Evolutionary conservation across 2,329 filamentous ascomycete genomes (phyloP).

Genomic region (Amylocarpus encephaloides): DNA sequence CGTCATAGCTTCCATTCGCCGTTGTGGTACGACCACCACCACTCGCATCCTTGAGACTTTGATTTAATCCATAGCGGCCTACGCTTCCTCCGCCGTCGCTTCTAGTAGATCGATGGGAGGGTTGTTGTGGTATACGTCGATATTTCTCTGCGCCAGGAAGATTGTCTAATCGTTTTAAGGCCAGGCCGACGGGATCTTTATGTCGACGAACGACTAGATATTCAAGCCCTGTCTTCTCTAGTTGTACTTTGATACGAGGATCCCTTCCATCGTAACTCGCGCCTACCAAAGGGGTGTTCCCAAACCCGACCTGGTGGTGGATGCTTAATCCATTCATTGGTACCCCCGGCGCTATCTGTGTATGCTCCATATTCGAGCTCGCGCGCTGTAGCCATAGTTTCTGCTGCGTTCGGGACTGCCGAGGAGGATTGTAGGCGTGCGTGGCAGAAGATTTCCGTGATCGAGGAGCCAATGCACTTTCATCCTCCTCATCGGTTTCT

Average conservation of each 20-base stretch:
- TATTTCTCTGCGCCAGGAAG: slow-evolving; percentile 47
- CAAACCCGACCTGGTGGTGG: slow-evolving; percentile 16
- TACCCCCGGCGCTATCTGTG: slow-evolving; percentile 40
- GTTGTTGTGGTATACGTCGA: slow-evolving; percentile 40
- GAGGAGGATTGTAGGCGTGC: slow-evolving; percentile 23
- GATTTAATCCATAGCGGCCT: slow-evolving; percentile 34
- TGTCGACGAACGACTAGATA: slow-evolving; percentile 69
- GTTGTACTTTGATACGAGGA: slow-evolving; percentile 56
- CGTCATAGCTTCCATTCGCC: slow-evolving; percentile 18
- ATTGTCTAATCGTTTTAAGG: slow-evolving; percentile 47
- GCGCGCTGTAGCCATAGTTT: slow-evolving; percentile 70
- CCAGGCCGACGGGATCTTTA: slow-evolving; percentile 63
- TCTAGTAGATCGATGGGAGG: slow-evolving; percentile 25
- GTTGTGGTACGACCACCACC: slow-evolving; percentile 4
- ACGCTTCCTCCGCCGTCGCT: slow-evolving; percentile 25
- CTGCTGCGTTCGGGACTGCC: slow-evolving; percentile 64
- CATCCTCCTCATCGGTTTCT: slow-evolving; percentile 33
- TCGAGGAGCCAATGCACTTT: slow-evolving; percentile 41
- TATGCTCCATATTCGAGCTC: slow-evolving; percentile 63
- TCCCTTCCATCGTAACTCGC: slow-evolving; percentile 54
- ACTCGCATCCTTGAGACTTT: slow-evolving; percentile 34
- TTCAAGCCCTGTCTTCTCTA: slow-evolving; percentile 65
- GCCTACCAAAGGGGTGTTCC: slow-evolving; percentile 32
- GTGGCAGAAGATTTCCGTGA: slow-evolving; percentile 24
- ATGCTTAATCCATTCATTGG: slow-evolving; percentile 30